Evolutionary conservation across 1,139 yeast species (phyloP).

Genomic region (Scheffersomyces lignicola): DNA sequence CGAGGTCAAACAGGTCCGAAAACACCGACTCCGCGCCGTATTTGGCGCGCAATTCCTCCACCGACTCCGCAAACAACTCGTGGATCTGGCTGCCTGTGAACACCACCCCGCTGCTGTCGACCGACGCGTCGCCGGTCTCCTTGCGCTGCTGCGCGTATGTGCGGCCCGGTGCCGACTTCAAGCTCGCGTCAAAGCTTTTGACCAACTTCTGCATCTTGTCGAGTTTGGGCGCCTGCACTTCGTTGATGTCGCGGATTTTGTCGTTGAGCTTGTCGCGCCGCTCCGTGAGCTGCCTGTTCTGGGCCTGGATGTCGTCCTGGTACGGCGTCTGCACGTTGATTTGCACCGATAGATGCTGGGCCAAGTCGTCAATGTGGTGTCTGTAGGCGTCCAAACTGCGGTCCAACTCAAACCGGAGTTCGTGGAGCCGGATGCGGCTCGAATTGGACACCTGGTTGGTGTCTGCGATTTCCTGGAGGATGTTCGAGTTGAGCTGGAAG

Average conservation of each 20-base stretch:
- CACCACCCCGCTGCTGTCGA: constrained; percentile 21
- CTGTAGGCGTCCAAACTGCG: constrained; percentile 25
- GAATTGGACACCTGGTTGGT: constrained; percentile 12
- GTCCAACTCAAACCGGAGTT: constrained; percentile 29
- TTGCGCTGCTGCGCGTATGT: constrained; percentile 8
- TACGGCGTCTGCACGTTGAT: constrained; percentile 18
- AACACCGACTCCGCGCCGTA: constrained; percentile 7
- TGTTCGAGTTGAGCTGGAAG: constrained; percentile 19
- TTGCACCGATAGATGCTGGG: constrained; percentile 19
- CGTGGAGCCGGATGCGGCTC: constrained; percentile 16
- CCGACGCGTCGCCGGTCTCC: constrained; percentile 11
- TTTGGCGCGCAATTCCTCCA: constrained; percentile 7
- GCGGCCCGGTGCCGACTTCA: constrained; percentile 12
- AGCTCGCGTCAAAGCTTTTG: constrained; percentile 22
- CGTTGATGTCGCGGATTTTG: constrained; percentile 27
- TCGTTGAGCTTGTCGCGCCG: constrained; percentile 19
- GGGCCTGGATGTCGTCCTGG: constrained; percentile 19
- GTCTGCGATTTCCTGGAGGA: constrained; percentile 15
- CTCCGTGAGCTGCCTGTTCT: constrained; percentile 20
- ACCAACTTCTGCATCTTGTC: constrained; percentile 33
- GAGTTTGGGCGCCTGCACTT: constrained; percentile 37
- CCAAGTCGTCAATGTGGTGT: constrained; percentile 24
- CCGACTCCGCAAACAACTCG: constrained; percentile 21
- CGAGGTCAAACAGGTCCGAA: constrained; percentile 13
- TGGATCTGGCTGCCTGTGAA: constrained; percentile 21